Conservation (phyloP, 2,329 filamentous ascomycete species). For the Beauveria caledonica region DNA sequence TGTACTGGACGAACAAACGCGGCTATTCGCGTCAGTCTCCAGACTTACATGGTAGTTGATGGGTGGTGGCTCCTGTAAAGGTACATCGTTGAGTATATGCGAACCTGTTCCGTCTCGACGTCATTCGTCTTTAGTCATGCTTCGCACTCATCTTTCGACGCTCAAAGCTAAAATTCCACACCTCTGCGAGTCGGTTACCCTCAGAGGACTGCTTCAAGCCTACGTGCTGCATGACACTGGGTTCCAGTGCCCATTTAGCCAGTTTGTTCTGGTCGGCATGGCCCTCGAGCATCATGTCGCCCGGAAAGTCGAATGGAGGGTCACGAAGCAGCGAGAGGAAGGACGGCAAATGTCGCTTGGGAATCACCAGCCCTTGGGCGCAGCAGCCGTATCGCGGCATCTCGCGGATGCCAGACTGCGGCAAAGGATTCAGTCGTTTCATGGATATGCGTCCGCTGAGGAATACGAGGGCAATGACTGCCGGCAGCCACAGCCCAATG, state of each 20-base stretch:
- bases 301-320: conserved; percentile 26
- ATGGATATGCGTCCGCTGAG: conserved; percentile 21
- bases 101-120: not conserved
- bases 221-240: conserved; percentile 30
- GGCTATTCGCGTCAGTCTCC: not conserved
- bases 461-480: conserved; percentile 24
- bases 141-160: conserved; percentile 1
- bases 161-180: conserved; percentile 31
- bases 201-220: conserved; percentile 25
- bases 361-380: conserved; percentile 29
- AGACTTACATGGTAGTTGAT: not conserved
- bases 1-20: not conserved
- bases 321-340: conserved; percentile 21
- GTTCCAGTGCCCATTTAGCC: conserved; percentile 29
- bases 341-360: conserved; percentile 21
- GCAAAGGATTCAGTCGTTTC: conserved; percentile 18
- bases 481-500: conserved; percentile 25
- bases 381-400: conserved; percentile 32
- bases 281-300: conserved; percentile 28
- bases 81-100: not conserved
- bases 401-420: conserved; percentile 20
- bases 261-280: conserved; percentile 22
- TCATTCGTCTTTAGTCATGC: not conserved
- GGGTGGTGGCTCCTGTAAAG: not conserved
- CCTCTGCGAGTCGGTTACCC: conserved; percentile 20